Evolutionary conservation across 805 yeast species (phyloP).

Genomic region (Candida rishiriensis): DNA sequence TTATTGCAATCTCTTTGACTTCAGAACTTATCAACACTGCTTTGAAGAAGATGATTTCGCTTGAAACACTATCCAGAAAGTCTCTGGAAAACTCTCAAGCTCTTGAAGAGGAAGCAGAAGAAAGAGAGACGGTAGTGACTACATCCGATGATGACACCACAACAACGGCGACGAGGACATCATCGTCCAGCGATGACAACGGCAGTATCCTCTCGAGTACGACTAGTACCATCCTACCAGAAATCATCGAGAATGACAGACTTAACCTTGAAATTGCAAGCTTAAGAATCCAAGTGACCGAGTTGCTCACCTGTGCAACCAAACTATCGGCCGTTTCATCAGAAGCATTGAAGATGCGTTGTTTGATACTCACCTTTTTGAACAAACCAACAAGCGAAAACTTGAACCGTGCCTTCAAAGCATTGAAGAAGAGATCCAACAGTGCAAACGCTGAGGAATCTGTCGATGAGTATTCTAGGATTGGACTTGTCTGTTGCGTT

Average conservation of each 20-base stretch:
- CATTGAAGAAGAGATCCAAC: slow-evolving; percentile 11
- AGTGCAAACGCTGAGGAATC: slow-evolving; percentile 2
- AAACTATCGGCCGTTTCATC: slow-evolving; percentile 7
- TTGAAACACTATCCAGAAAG: slow-evolving; percentile 12
- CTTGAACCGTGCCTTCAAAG: slow-evolving; percentile 6
- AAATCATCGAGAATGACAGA: slow-evolving; percentile 6
- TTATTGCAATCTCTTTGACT: slow-evolving; percentile 9
- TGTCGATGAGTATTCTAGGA: slow-evolving; percentile 10
- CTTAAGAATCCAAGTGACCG: slow-evolving; percentile 10
- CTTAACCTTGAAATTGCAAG: slow-evolving; percentile 9
- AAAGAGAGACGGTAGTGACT: too few species aligned
- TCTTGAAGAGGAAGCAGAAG: background rate
- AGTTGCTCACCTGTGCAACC: slow-evolving; percentile 6
- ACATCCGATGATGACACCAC: background rate
- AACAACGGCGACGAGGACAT: background rate
- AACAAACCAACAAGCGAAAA: slow-evolving; percentile 16
- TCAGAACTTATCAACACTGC: slow-evolving; percentile 9
- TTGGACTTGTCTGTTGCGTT: slow-evolving; percentile 22
- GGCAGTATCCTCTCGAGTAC: background rate
- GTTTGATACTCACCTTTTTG: slow-evolving; percentile 16
- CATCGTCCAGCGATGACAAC: too few species aligned
- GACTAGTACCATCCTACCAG: background rate
- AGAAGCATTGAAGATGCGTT: slow-evolving; percentile 4
- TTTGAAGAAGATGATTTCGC: slow-evolving; percentile 15
- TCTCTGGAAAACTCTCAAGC: too few species aligned